phyloP scores from a whole-genome alignment of 352 stramenopile species.

The Albugo candida region DNA sequence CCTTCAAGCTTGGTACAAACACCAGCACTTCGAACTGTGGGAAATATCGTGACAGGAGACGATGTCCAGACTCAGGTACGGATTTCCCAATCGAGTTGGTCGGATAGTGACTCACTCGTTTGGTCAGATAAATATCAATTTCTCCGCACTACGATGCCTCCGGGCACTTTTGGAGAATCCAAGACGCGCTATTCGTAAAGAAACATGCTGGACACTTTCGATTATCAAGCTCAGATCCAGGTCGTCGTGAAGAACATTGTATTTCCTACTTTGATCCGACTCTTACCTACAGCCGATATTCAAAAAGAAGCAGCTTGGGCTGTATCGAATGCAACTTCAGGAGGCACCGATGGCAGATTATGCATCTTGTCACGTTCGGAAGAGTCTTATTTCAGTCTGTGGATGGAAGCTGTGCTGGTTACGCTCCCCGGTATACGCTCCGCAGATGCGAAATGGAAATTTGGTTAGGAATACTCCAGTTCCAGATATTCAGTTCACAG shows the following conservation, averaged over 20 bases:
- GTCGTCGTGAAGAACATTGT: constrained; percentile 95
- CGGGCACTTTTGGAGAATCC: constrained; percentile 85
- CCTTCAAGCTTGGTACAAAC: constrained; percentile 68
- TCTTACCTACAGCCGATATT: constrained; percentile 95
- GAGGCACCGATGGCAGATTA: constrained; percentile 87
- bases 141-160: constrained; percentile 92
- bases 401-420: constrained; percentile 77
- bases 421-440: constrained; percentile 71
- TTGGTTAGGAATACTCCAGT: constrained; percentile 14
- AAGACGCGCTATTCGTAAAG: constrained; percentile 98
- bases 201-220: constrained; percentile 98
- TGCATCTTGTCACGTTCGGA: constrained; percentile 90
- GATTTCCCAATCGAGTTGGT: not conserved
- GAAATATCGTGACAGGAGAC: constrained; percentile 99
- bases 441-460: constrained; percentile 31
- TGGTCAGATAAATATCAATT: constrained; percentile 87
- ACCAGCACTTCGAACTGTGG: constrained; percentile 72
- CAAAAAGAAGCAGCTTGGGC: constrained; percentile 60
- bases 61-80: constrained; percentile 94
- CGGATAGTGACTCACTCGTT: not conserved
- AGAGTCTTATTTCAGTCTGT: too few species aligned
- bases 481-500: not conserved
- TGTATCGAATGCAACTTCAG: constrained; percentile 82
- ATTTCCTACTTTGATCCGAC: constrained; percentile 91
- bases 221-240: constrained; percentile 99